Conservation (phyloP, 345 rosid species). For the Turnera subulata region DNA sequence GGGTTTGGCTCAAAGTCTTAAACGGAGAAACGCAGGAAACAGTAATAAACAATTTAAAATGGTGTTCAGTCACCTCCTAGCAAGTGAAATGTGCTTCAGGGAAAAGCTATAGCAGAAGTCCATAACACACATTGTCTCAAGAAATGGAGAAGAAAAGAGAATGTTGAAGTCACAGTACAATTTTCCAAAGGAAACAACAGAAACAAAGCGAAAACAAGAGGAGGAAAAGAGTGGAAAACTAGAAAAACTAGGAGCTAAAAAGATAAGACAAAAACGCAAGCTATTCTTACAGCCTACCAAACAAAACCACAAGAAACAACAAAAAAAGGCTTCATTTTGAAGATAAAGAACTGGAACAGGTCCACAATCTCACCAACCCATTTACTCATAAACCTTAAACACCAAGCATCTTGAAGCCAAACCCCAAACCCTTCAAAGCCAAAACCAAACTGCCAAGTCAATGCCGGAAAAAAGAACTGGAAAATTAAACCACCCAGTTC, state of each 20-base stretch:
- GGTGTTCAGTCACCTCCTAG: not conserved
- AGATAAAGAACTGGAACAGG: constrained; percentile 33
- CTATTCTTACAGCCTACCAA: constrained; percentile 49
- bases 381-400: constrained; percentile 35
- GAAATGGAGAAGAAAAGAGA: too few relatives aligned
- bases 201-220: constrained; percentile 11
- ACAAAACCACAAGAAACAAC: constrained; percentile 30
- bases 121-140: too few relatives aligned
- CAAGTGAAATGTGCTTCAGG: not conserved
- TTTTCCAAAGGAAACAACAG: too few relatives aligned
- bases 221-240: constrained; percentile 22
- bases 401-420: constrained; percentile 41
- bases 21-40: not conserved
- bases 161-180: too few relatives aligned
- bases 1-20: constrained; percentile 1
- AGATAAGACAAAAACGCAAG: constrained; percentile 39
- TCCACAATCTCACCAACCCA: constrained; percentile 55
- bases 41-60: too few relatives aligned
- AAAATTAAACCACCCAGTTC: constrained; percentile 25
- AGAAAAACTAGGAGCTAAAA: constrained; percentile 19
- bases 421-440: constrained; percentile 5
- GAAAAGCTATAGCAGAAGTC: constrained; percentile 7
- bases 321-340: constrained; percentile 42
- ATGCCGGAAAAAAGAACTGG: constrained; percentile 16
- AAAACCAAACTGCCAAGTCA: constrained; percentile 18